Percentiles rank a stretch among this genome's conserved stretches.
Evolutionary conservation across 169 alveolate species (phyloP).

Genomic region (Plasmodium gallinaceum): DNA sequence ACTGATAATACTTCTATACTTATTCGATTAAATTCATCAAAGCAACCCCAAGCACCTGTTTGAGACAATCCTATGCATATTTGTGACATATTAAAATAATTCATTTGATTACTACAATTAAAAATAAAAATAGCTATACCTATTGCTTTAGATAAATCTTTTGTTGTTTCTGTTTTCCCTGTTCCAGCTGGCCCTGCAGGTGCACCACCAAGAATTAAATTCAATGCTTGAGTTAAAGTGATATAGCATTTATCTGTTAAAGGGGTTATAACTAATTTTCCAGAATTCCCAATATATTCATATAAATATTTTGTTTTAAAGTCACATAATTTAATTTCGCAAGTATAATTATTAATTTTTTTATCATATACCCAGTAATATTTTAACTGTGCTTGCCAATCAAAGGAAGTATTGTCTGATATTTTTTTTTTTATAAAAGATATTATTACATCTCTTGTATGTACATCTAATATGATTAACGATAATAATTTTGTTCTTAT

Average conservation of each 20-base stretch:
- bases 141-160: slow-evolving; percentile 96
- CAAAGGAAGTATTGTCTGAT: slow-evolving; percentile 91
- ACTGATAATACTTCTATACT: slow-evolving; percentile 97
- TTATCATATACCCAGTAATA: slow-evolving; percentile 91
- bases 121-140: slow-evolving; percentile 97
- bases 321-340: slow-evolving; percentile 94
- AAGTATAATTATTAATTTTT: slow-evolving; percentile 84
- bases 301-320: slow-evolving; percentile 94
- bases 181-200: slow-evolving; percentile 99
- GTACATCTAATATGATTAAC: slow-evolving; percentile 97
- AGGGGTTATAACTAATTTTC: slow-evolving; percentile 96
- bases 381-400: slow-evolving; percentile 97
- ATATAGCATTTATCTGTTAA: slow-evolving; percentile 97
- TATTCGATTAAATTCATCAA: slow-evolving; percentile 98
- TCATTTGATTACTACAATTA: slow-evolving; percentile 95
- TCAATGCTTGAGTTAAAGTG: slow-evolving; percentile 95
- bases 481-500: slow-evolving; percentile 93
- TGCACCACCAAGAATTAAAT: slow-evolving; percentile 94
- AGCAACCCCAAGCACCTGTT: slow-evolving; percentile 99
- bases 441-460: slow-evolving; percentile 97
- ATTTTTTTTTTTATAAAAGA: slow-evolving; percentile 92
- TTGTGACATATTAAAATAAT: slow-evolving; percentile 94
- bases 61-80: slow-evolving; percentile 96
- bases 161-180: slow-evolving; percentile 97
- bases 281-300: slow-evolving; percentile 97